phyloP scores from a whole-genome alignment of 352 stramenopile genomes.

The Phytophthora aleatoria region DNA sequence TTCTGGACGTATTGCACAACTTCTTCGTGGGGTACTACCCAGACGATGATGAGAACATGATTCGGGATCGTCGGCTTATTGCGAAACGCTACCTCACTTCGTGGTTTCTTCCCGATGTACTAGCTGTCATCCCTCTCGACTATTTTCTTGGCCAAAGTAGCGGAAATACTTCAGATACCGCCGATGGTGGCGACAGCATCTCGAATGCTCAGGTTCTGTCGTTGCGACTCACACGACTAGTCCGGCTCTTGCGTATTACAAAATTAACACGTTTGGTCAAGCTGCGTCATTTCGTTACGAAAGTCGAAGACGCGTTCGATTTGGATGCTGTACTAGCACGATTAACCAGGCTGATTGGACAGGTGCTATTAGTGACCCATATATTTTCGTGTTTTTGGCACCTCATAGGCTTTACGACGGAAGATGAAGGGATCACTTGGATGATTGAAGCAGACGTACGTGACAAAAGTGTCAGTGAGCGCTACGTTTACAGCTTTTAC shows the following conservation, averaged over 20 bases:
- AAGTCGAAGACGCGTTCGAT: constrained; percentile 71
- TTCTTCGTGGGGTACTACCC: constrained; percentile 74
- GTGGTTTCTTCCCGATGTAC: constrained; percentile 64
- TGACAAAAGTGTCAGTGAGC: constrained; percentile 32
- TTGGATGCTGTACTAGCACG: constrained; percentile 69
- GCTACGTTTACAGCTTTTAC: constrained; percentile 86
- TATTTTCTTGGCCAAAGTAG: constrained; percentile 38
- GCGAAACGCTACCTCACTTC: constrained; percentile 55
- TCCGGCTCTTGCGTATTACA: constrained; percentile 68
- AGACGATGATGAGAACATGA: constrained; percentile 67
- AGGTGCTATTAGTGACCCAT: constrained; percentile 76
- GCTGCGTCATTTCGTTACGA: constrained; percentile 67
- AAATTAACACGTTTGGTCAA: constrained; percentile 79
- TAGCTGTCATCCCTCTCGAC: constrained; percentile 59
- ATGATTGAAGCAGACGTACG: constrained; percentile 38
- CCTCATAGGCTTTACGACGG: constrained; percentile 48
- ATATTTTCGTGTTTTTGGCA: constrained; percentile 85
- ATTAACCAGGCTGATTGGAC: constrained; percentile 62
- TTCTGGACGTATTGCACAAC: constrained; percentile 71
- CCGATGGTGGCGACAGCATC: constrained; percentile 8
- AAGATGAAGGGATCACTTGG: constrained; percentile 47
- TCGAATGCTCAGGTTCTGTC: constrained; percentile 57
- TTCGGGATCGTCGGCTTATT: constrained; percentile 48
- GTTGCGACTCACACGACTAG: constrained; percentile 65
- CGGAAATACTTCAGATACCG: not conserved